Percentiles rank a stretch among this genome's conserved stretches.
Evolutionary conservation across 345 rosid species (phyloP).

Genomic region (Syzygium jambos): DNA sequence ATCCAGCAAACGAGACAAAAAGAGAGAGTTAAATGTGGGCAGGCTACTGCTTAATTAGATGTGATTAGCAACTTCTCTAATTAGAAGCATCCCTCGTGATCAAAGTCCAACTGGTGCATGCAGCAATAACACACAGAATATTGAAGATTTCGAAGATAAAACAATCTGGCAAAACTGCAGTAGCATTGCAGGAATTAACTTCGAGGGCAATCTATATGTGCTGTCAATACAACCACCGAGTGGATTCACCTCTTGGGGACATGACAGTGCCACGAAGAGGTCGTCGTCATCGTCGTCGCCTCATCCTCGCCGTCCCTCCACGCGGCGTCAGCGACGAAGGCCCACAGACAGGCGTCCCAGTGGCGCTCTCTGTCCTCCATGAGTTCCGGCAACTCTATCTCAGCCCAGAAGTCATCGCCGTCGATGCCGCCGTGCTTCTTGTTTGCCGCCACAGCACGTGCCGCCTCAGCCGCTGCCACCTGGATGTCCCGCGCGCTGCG

Average conservation of each 20-base stretch:
- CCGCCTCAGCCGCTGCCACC: conserved; percentile 70
- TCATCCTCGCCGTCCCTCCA: background rate
- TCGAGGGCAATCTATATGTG: background rate
- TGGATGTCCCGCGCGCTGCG: conserved; percentile 66
- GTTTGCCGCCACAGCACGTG: conserved; percentile 17
- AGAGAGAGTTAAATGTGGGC: background rate
- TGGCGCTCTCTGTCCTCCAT: background rate
- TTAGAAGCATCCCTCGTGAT: background rate
- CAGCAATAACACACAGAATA: background rate
- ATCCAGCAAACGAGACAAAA: background rate
- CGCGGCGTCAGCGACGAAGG: background rate
- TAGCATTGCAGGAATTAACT: background rate
- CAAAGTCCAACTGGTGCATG: background rate
- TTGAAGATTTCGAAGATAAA: background rate
- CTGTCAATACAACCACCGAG: background rate
- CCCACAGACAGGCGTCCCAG: background rate
- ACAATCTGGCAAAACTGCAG: background rate
- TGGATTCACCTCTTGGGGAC: background rate
- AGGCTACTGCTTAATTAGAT: background rate
- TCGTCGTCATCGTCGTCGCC: background rate
- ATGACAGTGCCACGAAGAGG: background rate
- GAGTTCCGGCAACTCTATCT: background rate
- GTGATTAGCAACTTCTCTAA: background rate
- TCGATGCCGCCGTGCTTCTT: conserved; percentile 2
- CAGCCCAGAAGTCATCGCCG: conserved; percentile 58